Base-by-base conservation (phyloP, 2,329 filamentous ascomycete genomes). In the Cladosporium sphaerospermum region DNA sequence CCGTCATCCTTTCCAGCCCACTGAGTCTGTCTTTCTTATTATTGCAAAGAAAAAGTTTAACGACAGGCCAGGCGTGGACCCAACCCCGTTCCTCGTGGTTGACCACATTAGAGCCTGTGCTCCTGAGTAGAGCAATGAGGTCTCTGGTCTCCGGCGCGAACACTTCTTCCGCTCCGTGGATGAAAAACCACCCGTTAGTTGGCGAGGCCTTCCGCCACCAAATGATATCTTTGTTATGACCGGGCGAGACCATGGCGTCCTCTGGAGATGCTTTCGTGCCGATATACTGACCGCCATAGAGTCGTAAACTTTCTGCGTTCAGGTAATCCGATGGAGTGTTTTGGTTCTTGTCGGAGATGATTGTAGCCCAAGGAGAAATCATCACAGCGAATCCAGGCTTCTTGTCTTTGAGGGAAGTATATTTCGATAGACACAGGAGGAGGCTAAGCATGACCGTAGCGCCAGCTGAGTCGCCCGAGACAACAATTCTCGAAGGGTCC, bases 51-150 rank as follows among this genome's bases (percentile, higher is more conserved):
- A 82, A 84, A 14, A 83, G 64, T 56, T 74, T 74, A 9, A 85
- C 86, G 16, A 95, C 84, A 0, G 88, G 88, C 89, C 89, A 95
- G 9, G 85, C 88, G 68, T 95, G 89, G 54, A 93, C 84, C 2
- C 82, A 84, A 11, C 81, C 84, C 28, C 75, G 70, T 59, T 88
- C 82, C 62, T 82, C 80, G 61, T 80, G 74, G 52, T 75, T 76
- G 51, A 76, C 73, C n/a, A 86, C 76, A 36, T 77, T 67, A 33
- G 81, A 69, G 3, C 78, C 78, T 11, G 77, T 74, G 46, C 75
- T 75, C 54, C 75, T 72, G 53, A 88, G 73, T 31, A 79, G 69
- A 10, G 70, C 68, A 10, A 87, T 73, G 55, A 89, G 71, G 19
- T 77, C 74, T 58, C 80, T 74, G 14, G 88, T 85, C 58, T 90